A percentile compares a stretch with the other conserved stretches of the same genome.
Conservation (phyloP, 768 basidiomycete species). For the Suillus plorans region DNA sequence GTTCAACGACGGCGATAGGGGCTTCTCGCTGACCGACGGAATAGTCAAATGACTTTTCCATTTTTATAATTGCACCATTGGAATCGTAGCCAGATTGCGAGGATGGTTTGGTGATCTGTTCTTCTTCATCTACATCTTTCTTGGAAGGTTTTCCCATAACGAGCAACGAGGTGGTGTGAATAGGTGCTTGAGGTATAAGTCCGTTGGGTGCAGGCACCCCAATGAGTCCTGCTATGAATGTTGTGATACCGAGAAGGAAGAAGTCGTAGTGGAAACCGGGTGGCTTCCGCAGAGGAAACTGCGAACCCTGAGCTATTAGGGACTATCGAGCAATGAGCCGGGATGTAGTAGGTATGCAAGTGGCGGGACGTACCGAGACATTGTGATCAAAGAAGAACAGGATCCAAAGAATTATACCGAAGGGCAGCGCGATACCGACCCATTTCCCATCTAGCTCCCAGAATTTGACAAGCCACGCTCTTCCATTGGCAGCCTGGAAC, state of each 20-base stretch:
- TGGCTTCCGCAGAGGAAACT: conserved; percentile 88
- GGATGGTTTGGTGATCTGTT: conserved; percentile 23
- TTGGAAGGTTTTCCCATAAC: conserved; percentile 54
- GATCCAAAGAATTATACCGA: conserved; percentile 85
- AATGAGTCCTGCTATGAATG: conserved; percentile 84
- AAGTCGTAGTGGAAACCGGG: conserved; percentile 88
- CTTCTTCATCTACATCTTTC: conserved; percentile 38
- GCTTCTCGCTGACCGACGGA: conserved; percentile 41
- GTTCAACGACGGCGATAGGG: conserved; percentile 81
- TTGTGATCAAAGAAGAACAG: conserved; percentile 97
- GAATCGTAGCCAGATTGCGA: conserved; percentile 4
- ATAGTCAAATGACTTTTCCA: conserved; percentile 24
- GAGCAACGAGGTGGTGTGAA: conserved; percentile 84
- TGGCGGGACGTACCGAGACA: conserved; percentile 63
- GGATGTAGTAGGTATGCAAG: background rate
- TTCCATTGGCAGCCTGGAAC: conserved; percentile 68
- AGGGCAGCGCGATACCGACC: conserved; percentile 87
- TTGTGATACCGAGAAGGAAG: conserved; percentile 87
- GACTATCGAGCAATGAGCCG: conserved; percentile 46
- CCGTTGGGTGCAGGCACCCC: conserved; percentile 88
- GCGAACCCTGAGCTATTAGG: conserved; percentile 86
- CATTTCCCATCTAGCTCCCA: conserved; percentile 89
- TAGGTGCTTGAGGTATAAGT: conserved; percentile 84
- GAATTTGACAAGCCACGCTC: conserved; percentile 84
- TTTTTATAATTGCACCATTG: conserved; percentile 15